Evolutionary conservation across 2,329 filamentous ascomycete genomes (phyloP).

Genomic region (Helotiales sp.): DNA sequence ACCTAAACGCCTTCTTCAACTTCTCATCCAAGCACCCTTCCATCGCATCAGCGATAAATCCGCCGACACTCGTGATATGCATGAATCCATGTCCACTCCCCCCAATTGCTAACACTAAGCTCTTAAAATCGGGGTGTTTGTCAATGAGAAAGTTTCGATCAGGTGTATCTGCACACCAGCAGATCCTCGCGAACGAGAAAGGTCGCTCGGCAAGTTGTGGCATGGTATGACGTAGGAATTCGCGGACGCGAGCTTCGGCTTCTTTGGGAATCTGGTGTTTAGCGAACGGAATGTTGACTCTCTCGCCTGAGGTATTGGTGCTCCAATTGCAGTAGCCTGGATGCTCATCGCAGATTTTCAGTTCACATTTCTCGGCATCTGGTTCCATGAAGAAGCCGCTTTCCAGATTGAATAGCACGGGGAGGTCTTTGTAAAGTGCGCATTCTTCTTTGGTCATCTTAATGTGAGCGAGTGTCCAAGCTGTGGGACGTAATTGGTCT

Average conservation of each 20-base stretch:
- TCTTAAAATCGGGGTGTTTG: conserved; percentile 50
- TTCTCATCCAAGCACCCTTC: conserved; percentile 50
- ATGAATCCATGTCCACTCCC: conserved; percentile 59
- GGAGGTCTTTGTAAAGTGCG: conserved; percentile 51
- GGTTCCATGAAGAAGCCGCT: conserved; percentile 56
- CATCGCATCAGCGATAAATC: conserved; percentile 54
- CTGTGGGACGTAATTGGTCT: conserved; percentile 57
- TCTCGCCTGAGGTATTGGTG: conserved; percentile 18
- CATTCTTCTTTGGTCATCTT: conserved; percentile 52
- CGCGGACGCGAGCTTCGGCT: conserved; percentile 52
- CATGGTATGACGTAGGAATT: conserved; percentile 57
- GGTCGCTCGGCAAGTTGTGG: conserved; percentile 55
- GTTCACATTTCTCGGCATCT: conserved; percentile 50
- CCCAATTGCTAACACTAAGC: conserved; percentile 54
- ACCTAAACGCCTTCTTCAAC: conserved; percentile 51
- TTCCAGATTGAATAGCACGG: conserved; percentile 55
- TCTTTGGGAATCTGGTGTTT: conserved; percentile 51
- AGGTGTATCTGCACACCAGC: conserved; percentile 62
- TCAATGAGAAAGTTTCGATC: conserved; percentile 59
- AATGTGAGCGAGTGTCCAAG: conserved; percentile 59
- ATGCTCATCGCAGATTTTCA: conserved; percentile 61
- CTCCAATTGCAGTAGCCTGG: conserved; percentile 59
- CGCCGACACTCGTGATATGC: conserved; percentile 55
- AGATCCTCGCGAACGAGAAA: conserved; percentile 57
- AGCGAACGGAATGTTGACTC: conserved; percentile 29